A percentile compares a stretch with the other conserved stretches of the same genome.
phyloP scores from a whole-genome alignment of 2,329 filamentous ascomycete species.

The Stagonosporopsis chrysanthemi region DNA sequence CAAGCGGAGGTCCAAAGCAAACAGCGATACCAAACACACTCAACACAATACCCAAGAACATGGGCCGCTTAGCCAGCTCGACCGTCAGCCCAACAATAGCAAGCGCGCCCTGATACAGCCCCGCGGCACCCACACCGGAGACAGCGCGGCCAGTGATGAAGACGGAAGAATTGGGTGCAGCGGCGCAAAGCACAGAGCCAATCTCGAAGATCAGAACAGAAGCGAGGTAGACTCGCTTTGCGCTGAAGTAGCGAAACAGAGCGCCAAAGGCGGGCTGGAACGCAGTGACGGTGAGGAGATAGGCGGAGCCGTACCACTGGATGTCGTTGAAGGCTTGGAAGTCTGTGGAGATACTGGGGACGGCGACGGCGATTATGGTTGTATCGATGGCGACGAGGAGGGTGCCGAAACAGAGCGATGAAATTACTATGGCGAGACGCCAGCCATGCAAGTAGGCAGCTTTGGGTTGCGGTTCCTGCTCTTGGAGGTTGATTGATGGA shows the following conservation, averaged over 20 bases:
- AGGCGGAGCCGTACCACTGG: constrained; percentile 52
- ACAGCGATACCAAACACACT: constrained; percentile 51
- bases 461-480: too few relatives aligned
- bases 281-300: constrained; percentile 57
- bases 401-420: constrained; percentile 41
- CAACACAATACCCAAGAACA: constrained; percentile 49
- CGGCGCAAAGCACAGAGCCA: constrained; percentile 63
- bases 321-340: constrained; percentile 53
- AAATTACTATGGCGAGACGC: too few relatives aligned
- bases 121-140: constrained; percentile 62
- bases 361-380: constrained; percentile 51
- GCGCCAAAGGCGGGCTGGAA: constrained; percentile 59
- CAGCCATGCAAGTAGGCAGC: too few relatives aligned
- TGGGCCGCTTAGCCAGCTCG: constrained; percentile 53
- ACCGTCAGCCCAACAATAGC: constrained; percentile 57
- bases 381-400: constrained; percentile 52
- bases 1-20: constrained; percentile 53
- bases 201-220: constrained; percentile 58
- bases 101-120: constrained; percentile 61
- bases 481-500: too few relatives aligned
- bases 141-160: constrained; percentile 65
- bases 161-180: constrained; percentile 57
- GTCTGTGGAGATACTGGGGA: constrained; percentile 52
- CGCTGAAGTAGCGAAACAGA: constrained; percentile 67
- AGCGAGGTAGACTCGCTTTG: constrained; percentile 61